These are phyloP conservation scores for Pichia pseudocactophila DNA, from an alignment of 805 yeast species.

Conservation along the genomic window DNA sequence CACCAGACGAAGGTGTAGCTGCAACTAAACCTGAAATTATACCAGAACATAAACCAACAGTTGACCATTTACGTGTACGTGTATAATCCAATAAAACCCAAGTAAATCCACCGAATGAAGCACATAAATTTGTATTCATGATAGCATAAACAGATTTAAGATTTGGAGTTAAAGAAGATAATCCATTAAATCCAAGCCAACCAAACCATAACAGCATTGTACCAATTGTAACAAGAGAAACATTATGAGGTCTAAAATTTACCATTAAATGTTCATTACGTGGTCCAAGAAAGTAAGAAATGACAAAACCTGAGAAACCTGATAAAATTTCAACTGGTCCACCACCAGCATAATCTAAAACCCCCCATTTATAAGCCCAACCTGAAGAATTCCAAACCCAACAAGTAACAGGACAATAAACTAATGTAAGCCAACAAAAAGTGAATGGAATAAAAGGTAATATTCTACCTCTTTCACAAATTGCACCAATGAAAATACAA, in stretches of 20 bases:
- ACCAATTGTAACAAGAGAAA: conserved; percentile 82
- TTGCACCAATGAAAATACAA: conserved; percentile 86
- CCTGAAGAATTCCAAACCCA: conserved; percentile 95
- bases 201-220: conserved; percentile 86
- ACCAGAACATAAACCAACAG: conserved; percentile 94
- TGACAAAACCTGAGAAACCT: conserved; percentile 86
- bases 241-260: conserved; percentile 92
- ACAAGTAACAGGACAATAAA: conserved; percentile 88
- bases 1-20: conserved; percentile 92
- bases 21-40: conserved; percentile 93
- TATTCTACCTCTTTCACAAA: conserved; percentile 88
- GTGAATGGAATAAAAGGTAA: conserved; percentile 75
- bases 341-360: conserved; percentile 94
- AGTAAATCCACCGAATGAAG: conserved; percentile 81
- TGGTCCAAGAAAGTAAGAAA: conserved; percentile 71
- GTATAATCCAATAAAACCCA: conserved; percentile 91
- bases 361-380: conserved; percentile 92
- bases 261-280: conserved; percentile 68
- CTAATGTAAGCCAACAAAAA: conserved; percentile 84
- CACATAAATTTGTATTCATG: conserved; percentile 85
- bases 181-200: conserved; percentile 94
- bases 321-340: conserved; percentile 93
- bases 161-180: conserved; percentile 75
- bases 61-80: conserved; percentile 83
- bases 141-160: conserved; percentile 81